A percentile compares a stretch with the other conserved stretches of the same genome.
phyloP scores from a whole-genome alignment of 106 monocot species.

The Dactylorhiza incarnata region DNA sequence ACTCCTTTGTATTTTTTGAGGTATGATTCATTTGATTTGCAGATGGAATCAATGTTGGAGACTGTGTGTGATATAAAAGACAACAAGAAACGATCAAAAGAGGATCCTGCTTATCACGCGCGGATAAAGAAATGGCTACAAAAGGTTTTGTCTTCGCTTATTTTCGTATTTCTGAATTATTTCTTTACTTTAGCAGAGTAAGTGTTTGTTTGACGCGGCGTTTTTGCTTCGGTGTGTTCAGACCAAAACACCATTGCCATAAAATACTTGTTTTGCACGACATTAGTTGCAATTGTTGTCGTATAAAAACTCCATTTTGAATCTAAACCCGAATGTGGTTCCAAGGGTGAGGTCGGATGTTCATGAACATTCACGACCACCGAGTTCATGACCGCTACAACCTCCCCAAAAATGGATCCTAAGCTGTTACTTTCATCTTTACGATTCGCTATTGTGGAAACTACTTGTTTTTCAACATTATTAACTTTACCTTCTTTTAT shows the following conservation, averaged over 20 bases:
- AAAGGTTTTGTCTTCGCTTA: slow-evolving; percentile 42
- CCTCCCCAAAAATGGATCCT: no score
- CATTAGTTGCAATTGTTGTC: no score
- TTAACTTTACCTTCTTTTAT: background rate
- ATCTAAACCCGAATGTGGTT: no score
- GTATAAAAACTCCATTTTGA: no score
- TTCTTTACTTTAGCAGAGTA: background rate
- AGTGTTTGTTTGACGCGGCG: no score
- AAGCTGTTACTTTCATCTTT: background rate
- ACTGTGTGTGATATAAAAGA: slow-evolving; percentile 97
- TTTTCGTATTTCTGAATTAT: background rate
- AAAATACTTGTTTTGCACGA: no score
- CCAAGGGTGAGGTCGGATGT: no score
- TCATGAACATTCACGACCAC: no score
- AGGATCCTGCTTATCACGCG: slow-evolving; percentile 60
- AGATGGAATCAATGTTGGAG: slow-evolving; percentile 99
- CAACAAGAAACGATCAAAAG: slow-evolving; percentile 77
- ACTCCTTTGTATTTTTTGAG: background rate
- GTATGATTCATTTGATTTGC: slow-evolving; percentile 15
- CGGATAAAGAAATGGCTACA: slow-evolving; percentile 95
- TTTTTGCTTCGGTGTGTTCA: no score
- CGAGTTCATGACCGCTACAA: no score
- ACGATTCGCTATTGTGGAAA: background rate
- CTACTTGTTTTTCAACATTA: background rate
- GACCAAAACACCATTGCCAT: no score